Conservation (phyloP, 2,329 filamentous ascomycete genomes). For the Alternaria longipes region DNA sequence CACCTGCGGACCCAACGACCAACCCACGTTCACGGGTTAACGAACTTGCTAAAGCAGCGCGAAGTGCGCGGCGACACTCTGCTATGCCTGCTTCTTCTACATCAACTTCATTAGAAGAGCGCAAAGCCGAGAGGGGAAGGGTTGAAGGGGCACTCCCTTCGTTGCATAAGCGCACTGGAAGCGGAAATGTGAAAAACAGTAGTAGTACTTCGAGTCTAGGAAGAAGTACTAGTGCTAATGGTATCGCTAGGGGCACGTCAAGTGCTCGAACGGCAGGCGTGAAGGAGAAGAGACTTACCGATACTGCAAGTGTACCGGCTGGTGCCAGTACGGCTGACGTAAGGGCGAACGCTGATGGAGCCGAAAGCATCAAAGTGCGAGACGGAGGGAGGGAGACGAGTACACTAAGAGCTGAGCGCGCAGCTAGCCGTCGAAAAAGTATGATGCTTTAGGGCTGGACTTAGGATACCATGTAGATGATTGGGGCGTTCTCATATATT, state of each 20-base stretch:
- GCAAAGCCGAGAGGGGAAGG: constrained; percentile 26
- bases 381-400: constrained; percentile 24
- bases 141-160: constrained; percentile 29
- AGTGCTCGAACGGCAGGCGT: constrained; percentile 17
- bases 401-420: constrained; percentile 45
- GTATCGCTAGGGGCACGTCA: constrained; percentile 17
- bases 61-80: constrained; percentile 46
- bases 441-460: constrained; percentile 51
- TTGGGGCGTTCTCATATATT: neutral
- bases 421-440: constrained; percentile 53
- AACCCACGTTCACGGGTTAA: constrained; percentile 34
- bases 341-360: constrained; percentile 18
- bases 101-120: constrained; percentile 20
- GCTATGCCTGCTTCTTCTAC: constrained; percentile 32
- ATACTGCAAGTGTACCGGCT: constrained; percentile 6
- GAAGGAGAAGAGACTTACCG: constrained; percentile 30
- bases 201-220: constrained; percentile 23
- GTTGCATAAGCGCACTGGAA: constrained; percentile 40
- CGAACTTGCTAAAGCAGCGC: constrained; percentile 42
- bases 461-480: constrained; percentile 9
- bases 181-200: constrained; percentile 30
- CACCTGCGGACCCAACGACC: constrained; percentile 31
- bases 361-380: constrained; percentile 16
- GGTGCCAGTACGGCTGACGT: constrained; percentile 25
- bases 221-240: constrained; percentile 25